Evolutionary conservation across 2,329 filamentous ascomycete genomes (phyloP), one percentile per base, ranked within the genome.

Genomic region (Pseudocercospora pini-densiflorae): DNA sequence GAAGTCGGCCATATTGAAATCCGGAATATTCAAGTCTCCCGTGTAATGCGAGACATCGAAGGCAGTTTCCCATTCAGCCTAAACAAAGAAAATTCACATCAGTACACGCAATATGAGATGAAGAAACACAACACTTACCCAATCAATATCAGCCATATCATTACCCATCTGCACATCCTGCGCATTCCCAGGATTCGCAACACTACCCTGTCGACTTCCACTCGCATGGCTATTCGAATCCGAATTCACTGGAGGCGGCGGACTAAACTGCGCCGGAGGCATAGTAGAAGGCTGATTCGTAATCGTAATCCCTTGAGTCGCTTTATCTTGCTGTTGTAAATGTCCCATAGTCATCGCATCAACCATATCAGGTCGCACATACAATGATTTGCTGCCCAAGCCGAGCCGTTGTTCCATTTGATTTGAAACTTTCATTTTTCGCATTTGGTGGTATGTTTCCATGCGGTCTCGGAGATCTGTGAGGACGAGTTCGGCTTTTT

Each of bases 401-500:
- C 67, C 68, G 0, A 77, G 67, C 9, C 74, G 63, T 24, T 74
- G 70, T 63, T 77, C 73, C 72, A 77, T 71, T 61, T 74, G 69
- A 51, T 71, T 76, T 2, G 76, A 74, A 0, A 75, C 70, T 55
- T 73, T 72, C 55, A 78, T 82, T 67, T 86, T 87, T 45, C 89
- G 84, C 79, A 89, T 83, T 24, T 79, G 81, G 71, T 86, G 83
- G 72, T 90, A 91, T 3, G 86, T 79, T 14, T 84, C 82, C 33
- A 87, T 87, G 70, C 89, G 88, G 43, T 85, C 84, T 70, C 86
- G 81, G 43, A 93, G 82, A 66, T 92, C 89, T 9, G 81, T 81
- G 33, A 93, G 79, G 0, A 93, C 85, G 21, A 83, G 82, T 31
- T 86, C 79, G 10, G 84, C 85, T 75, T 92, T 92, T 51, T 86